phyloP scores from a whole-genome alignment of 306 rosid genomes.

The Cucurbita argyrosperma region DNA sequence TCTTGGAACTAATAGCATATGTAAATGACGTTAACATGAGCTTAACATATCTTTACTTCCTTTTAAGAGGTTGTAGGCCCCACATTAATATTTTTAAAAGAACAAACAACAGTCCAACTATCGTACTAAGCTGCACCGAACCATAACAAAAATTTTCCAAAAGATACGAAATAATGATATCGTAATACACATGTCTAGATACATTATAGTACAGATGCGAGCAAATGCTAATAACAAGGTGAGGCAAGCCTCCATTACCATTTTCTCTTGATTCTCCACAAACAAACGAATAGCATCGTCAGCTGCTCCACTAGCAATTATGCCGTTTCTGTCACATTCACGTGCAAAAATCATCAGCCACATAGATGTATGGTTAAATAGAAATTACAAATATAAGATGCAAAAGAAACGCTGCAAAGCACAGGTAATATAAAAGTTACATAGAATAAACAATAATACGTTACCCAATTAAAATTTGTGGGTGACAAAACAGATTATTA shows the following conservation, averaged over 20 bases:
- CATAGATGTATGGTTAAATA: background rate
- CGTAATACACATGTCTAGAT: background rate
- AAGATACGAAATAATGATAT: background rate
- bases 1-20: background rate
- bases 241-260: constrained; percentile 25
- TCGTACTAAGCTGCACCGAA: background rate
- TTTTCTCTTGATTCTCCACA: constrained; percentile 42
- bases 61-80: background rate
- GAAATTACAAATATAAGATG: background rate
- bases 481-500: background rate
- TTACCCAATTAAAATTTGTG: background rate
- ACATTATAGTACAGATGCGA: background rate
- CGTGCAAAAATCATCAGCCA: background rate
- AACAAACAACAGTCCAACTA: background rate
- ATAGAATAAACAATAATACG: background rate
- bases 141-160: background rate
- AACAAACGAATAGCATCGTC: constrained; percentile 74
- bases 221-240: background rate
- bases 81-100: background rate
- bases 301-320: constrained; percentile 94
- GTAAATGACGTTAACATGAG: background rate
- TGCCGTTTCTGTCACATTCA: constrained; percentile 50
- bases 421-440: background rate
- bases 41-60: background rate
- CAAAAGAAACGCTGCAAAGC: background rate